Evolutionary conservation across 2,329 filamentous ascomycete genomes (phyloP).

Genomic region (Hymenoscyphus fructigenus): DNA sequence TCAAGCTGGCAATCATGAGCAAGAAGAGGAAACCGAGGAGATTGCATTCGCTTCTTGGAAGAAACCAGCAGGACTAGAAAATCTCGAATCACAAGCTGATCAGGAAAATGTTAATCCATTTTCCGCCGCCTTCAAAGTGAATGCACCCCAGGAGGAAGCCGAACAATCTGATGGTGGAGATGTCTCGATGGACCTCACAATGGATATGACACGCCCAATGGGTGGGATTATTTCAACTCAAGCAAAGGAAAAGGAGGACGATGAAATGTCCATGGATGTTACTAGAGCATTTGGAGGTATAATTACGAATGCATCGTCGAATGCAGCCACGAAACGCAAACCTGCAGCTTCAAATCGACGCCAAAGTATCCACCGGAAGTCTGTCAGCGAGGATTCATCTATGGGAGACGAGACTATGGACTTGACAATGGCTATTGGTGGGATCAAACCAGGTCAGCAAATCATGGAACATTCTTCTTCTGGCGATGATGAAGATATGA

Average conservation of each 20-base stretch:
- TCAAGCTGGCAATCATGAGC: slow-evolving; percentile 72
- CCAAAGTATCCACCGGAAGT: slow-evolving; percentile 40
- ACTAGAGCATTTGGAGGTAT: slow-evolving; percentile 82
- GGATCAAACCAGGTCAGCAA: slow-evolving; percentile 44
- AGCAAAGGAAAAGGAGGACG: slow-evolving; percentile 34
- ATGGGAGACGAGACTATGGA: slow-evolving; percentile 49
- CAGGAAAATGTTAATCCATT: slow-evolving; percentile 52
- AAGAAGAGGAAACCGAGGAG: slow-evolving; percentile 57
- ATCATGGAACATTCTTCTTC: slow-evolving; percentile 36
- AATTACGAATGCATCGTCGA: slow-evolving; percentile 41
- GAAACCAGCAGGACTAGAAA: slow-evolving; percentile 50
- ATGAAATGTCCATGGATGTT: slow-evolving; percentile 86
- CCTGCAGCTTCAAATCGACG: slow-evolving; percentile 34
- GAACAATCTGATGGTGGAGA: slow-evolving; percentile 39
- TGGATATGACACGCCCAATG: slow-evolving; percentile 58
- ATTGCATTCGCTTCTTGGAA: slow-evolving; percentile 75
- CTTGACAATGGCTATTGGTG: slow-evolving; percentile 55
- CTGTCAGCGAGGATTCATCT: slow-evolving; percentile 33
- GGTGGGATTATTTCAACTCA: slow-evolving; percentile 48
- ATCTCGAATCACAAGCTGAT: slow-evolving; percentile 38
- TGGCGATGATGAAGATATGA: slow-evolving; percentile 64
- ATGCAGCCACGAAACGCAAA: slow-evolving; percentile 31
- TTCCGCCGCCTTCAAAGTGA: slow-evolving; percentile 35
- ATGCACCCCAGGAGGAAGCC: slow-evolving; percentile 28
- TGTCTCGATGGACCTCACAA: slow-evolving; percentile 40